Base-by-base conservation (phyloP, 139 green algal genomes). In the Astrephomene gubernaculifera region DNA sequence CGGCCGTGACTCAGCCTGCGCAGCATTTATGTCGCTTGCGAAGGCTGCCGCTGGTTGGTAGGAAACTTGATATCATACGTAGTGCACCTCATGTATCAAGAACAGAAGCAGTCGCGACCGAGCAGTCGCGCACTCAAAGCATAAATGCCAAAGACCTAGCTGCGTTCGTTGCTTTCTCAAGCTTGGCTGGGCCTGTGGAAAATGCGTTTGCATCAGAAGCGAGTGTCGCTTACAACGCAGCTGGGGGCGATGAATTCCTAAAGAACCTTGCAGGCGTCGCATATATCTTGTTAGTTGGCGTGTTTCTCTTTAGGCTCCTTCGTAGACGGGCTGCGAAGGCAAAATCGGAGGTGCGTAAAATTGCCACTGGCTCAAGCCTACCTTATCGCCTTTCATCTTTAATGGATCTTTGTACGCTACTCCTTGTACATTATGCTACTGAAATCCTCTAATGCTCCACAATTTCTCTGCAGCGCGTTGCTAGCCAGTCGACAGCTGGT, bases 261-360 rank as follows among this genome's bases (percentile, higher is more conserved):
- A 93, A 93, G 73, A 92, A 90, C 19, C 21, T 90, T 7, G 88
- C 91, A 36, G 92, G 92, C 0, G 85, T 87, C 7, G 83, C 70
- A 0, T 96, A 96, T 79, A 71, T 96, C 19, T 64, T 88, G 0
- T 81, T 96, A 19, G 88, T 96, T n/a, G 81, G 76, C 12, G 81
- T 92, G 31, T 95, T 96, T 39, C 67, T 96, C 2, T 91, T 81
- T n/a, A 54, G 81, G 22, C 74, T 95, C 21, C 86, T 96, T 29
- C 89, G 81, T 33, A 87, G 85, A 41, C 82, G 93, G 31, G 93
- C 93, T 1, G 82, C 90, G 29, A 87, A 87, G 31, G 91, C 91
- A 2, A 89, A 75, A 38, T 85, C 92, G 17, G 70, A 94, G 91
- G 90, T 93, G 29, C 2, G 79, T 31, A n/a, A n/a, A n/a, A n/a